Evolutionary conservation across 164 flowering plant genomes (phyloP).

Genomic region (Piper betle): DNA sequence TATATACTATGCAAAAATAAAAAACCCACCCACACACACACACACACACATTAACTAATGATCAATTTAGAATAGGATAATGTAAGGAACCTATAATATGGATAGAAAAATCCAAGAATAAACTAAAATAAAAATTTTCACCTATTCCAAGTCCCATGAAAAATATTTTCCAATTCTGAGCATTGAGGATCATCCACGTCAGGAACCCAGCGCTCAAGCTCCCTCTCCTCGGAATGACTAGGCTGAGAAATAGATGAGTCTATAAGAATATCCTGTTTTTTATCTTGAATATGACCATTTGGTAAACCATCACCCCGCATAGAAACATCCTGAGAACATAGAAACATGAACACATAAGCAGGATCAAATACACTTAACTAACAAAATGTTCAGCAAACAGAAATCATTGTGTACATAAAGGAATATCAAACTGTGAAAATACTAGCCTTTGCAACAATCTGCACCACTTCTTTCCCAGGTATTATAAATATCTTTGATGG

Average conservation of each 20-base stretch:
- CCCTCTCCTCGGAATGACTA: constrained; percentile 59
- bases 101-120: not conserved
- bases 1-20: too few species aligned
- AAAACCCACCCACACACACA: too few species aligned
- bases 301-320: constrained; percentile 42
- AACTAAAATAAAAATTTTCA: constrained; percentile 10
- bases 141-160: constrained; percentile 85
- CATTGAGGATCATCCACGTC: constrained; percentile 66
- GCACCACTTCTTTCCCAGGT: constrained; percentile 77
- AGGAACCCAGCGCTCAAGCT: constrained; percentile 83
- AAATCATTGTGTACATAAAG: not conserved
- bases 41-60: too few species aligned
- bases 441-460: constrained; percentile 80
- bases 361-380: not conserved
- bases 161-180: constrained; percentile 74
- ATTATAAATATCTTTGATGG: constrained; percentile 64
- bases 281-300: constrained; percentile 37
- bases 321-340: constrained; percentile 48
- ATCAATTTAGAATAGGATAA: too few species aligned
- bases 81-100: not conserved
- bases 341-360: not conserved
- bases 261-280: constrained; percentile 57
- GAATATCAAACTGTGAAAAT: not conserved
- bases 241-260: constrained; percentile 80
- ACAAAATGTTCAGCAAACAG: not conserved